Base-by-base conservation (phyloP, 805 yeast genomes). In the Wickerhamomyces bisporus region DNA sequence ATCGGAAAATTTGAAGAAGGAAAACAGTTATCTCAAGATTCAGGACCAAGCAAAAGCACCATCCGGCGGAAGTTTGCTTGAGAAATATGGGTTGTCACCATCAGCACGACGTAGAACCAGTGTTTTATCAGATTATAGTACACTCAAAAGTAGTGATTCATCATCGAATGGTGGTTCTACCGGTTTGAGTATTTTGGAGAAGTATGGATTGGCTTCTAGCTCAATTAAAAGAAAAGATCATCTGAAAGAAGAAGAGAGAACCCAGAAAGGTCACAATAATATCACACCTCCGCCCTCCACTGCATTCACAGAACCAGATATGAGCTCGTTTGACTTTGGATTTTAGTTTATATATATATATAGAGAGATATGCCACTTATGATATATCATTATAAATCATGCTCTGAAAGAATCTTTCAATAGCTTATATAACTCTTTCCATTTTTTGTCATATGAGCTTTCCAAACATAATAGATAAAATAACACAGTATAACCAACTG, bases 271-370 rank as follows among this genome's bases (percentile, higher is more conserved):
- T 17, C 29, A 34, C 6, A 40, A 35, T 9, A 40, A 41, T 16
- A 32, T 39, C 20, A 40, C 46, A 1, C 45, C 54, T 14, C 78
- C 82, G 1, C 80, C 81, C 4, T 63, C 66, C n/a, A 57, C 67
- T 3, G 74, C 71, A 26, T 80, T 79, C 55, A 72, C 70, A 40
- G 89, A 81, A 50, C 86, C 89, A 0, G 88, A 83, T 51, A 80
- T 83, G 88, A 77, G 82, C 55, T 72, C 86, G 0, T 81, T 81
- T 50, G 71, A 70, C 37, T 81, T 81, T 52, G 75, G 71, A 10
- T 55, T 53, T 31, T 55, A n/a, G n/a, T n/a, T n/a, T n/a, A n/a
- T n/a, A n/a, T n/a, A n/a, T n/a, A n/a, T n/a, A n/a, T n/a, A n/a
- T n/a, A n/a, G n/a, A n/a, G n/a, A n/a, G n/a, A n/a, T n/a, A n/a